Percentiles rank a stretch among this genome's conserved stretches.
Evolutionary conservation across 306 rosid species (phyloP).

Genomic region (Pachyrhizus erosus): DNA sequence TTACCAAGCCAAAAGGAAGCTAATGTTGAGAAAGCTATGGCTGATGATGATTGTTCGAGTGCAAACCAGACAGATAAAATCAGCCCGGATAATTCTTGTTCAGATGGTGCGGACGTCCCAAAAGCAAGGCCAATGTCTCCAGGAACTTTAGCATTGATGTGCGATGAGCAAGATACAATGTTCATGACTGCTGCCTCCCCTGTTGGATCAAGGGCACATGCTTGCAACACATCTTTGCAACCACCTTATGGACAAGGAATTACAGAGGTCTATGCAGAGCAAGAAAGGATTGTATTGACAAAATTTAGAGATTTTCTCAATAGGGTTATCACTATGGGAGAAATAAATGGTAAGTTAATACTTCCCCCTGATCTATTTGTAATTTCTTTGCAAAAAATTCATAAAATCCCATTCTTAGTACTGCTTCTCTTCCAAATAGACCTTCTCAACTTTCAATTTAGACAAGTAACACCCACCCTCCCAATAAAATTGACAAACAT

Average conservation of each 20-base stretch:
- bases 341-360: slow-evolving; percentile 84
- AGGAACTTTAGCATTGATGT: slow-evolving; percentile 98
- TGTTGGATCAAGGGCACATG: slow-evolving; percentile 61
- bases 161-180: slow-evolving; percentile 94
- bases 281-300: slow-evolving; percentile 80
- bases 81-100: slow-evolving; percentile 72
- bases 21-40: slow-evolving; percentile 66
- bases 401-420: neutral
- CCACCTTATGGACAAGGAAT: slow-evolving; percentile 72
- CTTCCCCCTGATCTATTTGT: slow-evolving; percentile 35
- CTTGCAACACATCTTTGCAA: slow-evolving; percentile 71
- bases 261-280: slow-evolving; percentile 87
- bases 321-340: slow-evolving; percentile 92
- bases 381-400: slow-evolving; percentile 18
- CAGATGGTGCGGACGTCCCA: slow-evolving; percentile 74
- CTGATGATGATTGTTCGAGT: slow-evolving; percentile 84
- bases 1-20: slow-evolving; percentile 67
- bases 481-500: slow-evolving; percentile 16
- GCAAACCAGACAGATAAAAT: slow-evolving; percentile 75
- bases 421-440: slow-evolving; percentile 13
- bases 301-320: slow-evolving; percentile 91
- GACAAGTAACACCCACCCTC: neutral
- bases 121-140: slow-evolving; percentile 96
- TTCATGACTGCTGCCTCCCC: slow-evolving; percentile 86
- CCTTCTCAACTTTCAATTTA: slow-evolving; percentile 22